phyloP scores from a whole-genome alignment of 176 grass and related monocot genomes.

The Aegilops tauschii region DNA sequence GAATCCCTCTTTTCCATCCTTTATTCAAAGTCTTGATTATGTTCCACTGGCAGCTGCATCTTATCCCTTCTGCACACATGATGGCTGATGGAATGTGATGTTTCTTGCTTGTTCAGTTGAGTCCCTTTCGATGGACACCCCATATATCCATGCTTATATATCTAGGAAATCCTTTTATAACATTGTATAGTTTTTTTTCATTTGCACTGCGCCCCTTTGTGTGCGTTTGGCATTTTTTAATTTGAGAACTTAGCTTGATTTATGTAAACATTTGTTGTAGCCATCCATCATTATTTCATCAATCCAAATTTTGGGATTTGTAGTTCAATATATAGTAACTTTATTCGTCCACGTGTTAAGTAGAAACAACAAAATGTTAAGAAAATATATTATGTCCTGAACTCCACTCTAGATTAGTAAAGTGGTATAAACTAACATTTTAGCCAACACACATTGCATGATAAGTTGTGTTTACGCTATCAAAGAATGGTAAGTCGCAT shows the following conservation, averaged over 20 bases:
- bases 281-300: too few species aligned
- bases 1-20: not conserved
- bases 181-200: too few species aligned
- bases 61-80: not conserved
- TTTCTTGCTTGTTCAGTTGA: not conserved
- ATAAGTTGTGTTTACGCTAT: not conserved
- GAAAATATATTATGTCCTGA: too few species aligned
- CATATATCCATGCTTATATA: not conserved
- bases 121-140: not conserved
- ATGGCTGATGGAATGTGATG: not conserved
- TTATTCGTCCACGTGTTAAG: too few species aligned
- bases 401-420: too few species aligned
- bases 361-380: too few species aligned
- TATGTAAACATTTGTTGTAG: too few species aligned
- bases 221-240: too few species aligned
- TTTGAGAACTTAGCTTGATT: too few species aligned
- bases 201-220: too few species aligned
- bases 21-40: not conserved
- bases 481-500: not conserved
- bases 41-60: not conserved
- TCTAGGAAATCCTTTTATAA: not conserved
- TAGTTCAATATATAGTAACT: too few species aligned
- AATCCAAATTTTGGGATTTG: too few species aligned
- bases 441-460: not conserved
- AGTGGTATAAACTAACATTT: not conserved